phyloP scores from a whole-genome alignment of 2,329 filamentous ascomycete species.

The Fusarium protoensiforme region DNA sequence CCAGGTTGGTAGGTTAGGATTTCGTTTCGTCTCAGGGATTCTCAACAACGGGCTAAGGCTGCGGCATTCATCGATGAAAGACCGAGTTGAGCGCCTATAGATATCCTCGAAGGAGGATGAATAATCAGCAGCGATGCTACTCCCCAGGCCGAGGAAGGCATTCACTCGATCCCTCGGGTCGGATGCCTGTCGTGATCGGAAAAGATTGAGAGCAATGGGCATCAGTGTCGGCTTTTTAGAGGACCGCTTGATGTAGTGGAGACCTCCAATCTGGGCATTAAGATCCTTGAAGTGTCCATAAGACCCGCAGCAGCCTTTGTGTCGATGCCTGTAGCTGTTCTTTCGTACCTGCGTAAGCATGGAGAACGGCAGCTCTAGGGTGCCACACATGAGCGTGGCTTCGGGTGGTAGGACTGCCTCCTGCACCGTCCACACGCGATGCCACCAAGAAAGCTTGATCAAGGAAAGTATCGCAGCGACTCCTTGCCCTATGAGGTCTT shows the following conservation, averaged over 20 bases:
- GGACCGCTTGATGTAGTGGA: neutral
- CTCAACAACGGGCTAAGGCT: neutral
- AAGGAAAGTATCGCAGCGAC: neutral
- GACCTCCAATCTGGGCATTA: neutral
- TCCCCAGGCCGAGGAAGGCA: neutral
- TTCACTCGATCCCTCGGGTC: neutral
- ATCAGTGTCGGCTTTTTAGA: neutral
- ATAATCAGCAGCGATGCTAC: neutral
- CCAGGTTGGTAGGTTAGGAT: neutral
- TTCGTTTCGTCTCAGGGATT: neutral
- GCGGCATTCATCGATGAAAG: neutral
- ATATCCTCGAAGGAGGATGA: neutral
- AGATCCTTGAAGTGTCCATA: neutral
- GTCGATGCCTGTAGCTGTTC: neutral
- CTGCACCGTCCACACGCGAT: neutral
- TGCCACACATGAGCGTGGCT: neutral
- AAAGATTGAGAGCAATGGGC: neutral
- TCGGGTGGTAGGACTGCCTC: neutral
- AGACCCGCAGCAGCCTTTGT: neutral
- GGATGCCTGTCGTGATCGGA: neutral
- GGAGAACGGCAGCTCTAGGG: neutral
- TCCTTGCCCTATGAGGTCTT: neutral
- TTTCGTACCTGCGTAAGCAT: neutral
- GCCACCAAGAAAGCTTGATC: neutral
- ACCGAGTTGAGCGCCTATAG: neutral